Evolutionary conservation across 805 yeast species (phyloP).

Genomic region (Jamesozyma jinghongensis): DNA sequence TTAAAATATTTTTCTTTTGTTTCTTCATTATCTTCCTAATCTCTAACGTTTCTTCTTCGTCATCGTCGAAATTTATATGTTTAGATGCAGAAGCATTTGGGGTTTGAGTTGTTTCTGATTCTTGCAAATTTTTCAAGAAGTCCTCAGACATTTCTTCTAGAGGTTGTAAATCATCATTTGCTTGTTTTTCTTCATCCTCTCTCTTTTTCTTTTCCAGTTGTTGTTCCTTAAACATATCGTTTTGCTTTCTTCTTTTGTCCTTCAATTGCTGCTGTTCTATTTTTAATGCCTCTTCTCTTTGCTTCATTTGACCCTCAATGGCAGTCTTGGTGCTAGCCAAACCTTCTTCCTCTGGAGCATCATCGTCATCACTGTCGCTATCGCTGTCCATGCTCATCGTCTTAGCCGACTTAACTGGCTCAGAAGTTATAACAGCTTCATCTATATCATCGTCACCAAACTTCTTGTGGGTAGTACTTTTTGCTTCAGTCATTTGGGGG

Average conservation of each 20-base stretch:
- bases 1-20: conserved; percentile 29
- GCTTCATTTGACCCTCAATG: conserved; percentile 19
- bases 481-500: background rate
- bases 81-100: conserved; percentile 12
- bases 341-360: conserved; percentile 45
- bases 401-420: no score
- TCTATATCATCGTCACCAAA: conserved; percentile 17
- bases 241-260: conserved; percentile 30
- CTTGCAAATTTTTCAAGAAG: conserved; percentile 29
- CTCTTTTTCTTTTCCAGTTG: conserved; percentile 25
- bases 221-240: conserved; percentile 25
- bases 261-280: conserved; percentile 22
- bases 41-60: conserved; percentile 12
- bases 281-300: conserved; percentile 21
- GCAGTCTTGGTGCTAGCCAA: conserved; percentile 21
- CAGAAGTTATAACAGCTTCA: no score
- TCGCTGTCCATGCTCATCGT: conserved; percentile 6
- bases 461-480: conserved; percentile 13
- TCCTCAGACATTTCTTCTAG: conserved; percentile 35
- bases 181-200: conserved; percentile 6
- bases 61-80: conserved; percentile 31
- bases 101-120: conserved; percentile 13
- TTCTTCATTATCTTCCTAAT: conserved; percentile 13
- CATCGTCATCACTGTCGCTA: conserved; percentile 34
- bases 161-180: conserved; percentile 14